A percentile compares a stretch with the other conserved stretches of the same genome.
phyloP scores from a whole-genome alignment of 1,284 basidiomycete species.

The Fomitopsis pinicola region DNA sequence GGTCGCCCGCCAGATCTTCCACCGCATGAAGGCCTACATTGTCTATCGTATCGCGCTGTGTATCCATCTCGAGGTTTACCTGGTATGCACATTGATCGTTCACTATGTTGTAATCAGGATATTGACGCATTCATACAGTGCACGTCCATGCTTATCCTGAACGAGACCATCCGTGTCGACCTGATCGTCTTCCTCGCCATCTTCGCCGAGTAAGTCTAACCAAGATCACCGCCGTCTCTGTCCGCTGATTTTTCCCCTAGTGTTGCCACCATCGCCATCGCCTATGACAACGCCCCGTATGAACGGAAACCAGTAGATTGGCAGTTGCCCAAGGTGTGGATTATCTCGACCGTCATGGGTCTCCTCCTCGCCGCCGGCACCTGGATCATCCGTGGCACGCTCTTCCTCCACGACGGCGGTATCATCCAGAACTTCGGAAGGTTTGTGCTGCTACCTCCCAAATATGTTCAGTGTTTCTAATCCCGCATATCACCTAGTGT shows the following conservation, averaged over 20 bases:
- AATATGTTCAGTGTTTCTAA: not conserved
- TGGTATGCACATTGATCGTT: not conserved
- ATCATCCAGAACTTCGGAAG: constrained; percentile 10
- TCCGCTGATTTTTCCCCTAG: not conserved
- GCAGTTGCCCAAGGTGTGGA: constrained; percentile 11
- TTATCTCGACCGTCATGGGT: constrained; percentile 9
- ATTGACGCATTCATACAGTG: not conserved
- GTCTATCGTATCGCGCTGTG: constrained; percentile 10
- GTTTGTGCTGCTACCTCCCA: not conserved
- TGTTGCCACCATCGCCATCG: constrained; percentile 9
- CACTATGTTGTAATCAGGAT: too few species aligned
- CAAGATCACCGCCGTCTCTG: not conserved
- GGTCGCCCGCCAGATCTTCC: constrained; percentile 11
- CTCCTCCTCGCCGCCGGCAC: constrained; percentile 6
- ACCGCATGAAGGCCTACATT: constrained; percentile 11
- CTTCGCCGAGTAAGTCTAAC: constrained; percentile 6
- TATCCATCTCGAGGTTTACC: constrained; percentile 9
- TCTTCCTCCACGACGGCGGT: constrained; percentile 7
- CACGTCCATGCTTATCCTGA: constrained; percentile 8
- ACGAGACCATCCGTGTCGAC: constrained; percentile 10
- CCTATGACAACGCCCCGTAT: constrained; percentile 9
- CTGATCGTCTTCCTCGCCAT: constrained; percentile 10
- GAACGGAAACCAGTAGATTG: constrained; percentile 10
- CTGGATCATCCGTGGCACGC: constrained; percentile 10
- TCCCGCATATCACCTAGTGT: not conserved